Percentiles rank a stretch among this genome's conserved stretches.
Evolutionary conservation across 2,329 filamentous ascomycete species (phyloP).

Genomic region (Aspergillus sp.): DNA sequence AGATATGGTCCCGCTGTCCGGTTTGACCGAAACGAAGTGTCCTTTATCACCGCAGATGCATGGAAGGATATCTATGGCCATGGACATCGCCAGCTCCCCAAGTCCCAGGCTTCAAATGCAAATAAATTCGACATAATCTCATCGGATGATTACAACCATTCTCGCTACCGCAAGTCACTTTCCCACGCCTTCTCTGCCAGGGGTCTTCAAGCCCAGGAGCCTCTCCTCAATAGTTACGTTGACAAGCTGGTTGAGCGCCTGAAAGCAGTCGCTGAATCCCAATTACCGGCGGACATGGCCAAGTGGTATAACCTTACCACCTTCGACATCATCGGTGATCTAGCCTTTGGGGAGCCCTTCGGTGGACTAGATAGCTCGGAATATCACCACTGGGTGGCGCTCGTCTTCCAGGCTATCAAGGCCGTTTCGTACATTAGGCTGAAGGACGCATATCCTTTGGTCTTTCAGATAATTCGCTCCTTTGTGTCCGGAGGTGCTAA

Average conservation of each 20-base stretch:
- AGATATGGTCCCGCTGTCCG: constrained; percentile 38
- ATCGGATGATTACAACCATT: constrained; percentile 25
- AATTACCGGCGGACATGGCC: constrained; percentile 1
- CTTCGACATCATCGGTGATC: constrained; percentile 19
- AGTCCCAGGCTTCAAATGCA: not conserved
- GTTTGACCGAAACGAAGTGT: constrained; percentile 41
- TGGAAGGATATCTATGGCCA: constrained; percentile 33
- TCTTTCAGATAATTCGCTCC: not conserved
- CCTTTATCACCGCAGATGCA: constrained; percentile 29
- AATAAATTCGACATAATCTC: not conserved
- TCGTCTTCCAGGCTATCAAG: not conserved
- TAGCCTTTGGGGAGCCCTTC: constrained; percentile 16
- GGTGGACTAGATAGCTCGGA: constrained; percentile 8
- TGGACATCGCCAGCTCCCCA: not conserved
- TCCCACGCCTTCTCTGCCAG: constrained; percentile 38
- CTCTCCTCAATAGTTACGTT: constrained; percentile 30
- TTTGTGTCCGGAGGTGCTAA: not conserved
- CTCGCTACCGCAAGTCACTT: constrained; percentile 32
- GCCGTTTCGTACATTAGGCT: not conserved
- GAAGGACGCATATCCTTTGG: not conserved
- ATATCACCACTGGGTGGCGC: constrained; percentile 3
- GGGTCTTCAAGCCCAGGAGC: constrained; percentile 35
- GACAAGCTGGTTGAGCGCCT: constrained; percentile 29
- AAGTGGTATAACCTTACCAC: constrained; percentile 14
- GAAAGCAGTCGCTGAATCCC: not conserved